Base-by-base conservation (phyloP, 768 basidiomycete species). In the Tylopilus balloui region DNA sequence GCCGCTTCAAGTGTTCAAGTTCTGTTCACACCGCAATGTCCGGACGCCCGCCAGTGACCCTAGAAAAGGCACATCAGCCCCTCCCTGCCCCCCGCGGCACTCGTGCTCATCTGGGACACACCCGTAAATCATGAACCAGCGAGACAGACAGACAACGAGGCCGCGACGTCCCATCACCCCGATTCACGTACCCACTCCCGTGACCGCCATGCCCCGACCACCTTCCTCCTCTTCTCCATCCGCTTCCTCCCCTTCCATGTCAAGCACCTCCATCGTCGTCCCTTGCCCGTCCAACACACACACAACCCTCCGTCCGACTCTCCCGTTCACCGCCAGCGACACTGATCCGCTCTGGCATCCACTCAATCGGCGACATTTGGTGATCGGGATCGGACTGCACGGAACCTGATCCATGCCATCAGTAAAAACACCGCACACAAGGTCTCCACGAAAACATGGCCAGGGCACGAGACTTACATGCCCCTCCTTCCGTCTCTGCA, bases 241-340 rank as follows among this genome's bases (percentile, higher is more conserved):
- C 63, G 63, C 63, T 38, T 66, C 68, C 54, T 82, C 81, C 47
- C 76, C 84, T 72, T 88, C 88, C 70, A 91, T 73, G 73, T 91
- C 88, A 59, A 89, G 71, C 38, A 83, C 75, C 70, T 91, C 86
- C 75, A 91, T 62, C 50, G 68, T 71, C 54, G 71, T 74, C 55
- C 86, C 88, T 46, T 73, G 72, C 50, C 67, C 69, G 64, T 86
- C 86, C 63, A 90, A 65, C 48, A 89, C 77, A 65, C 88, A 88
- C 6, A 80, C 86, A 44, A 90, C 82, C 59, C 86, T 73, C 60
- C 88, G 81, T 47, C 86, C 86, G 9, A 68, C 71, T 64, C 83
- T 73, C 54, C 89, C 88, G 63, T 92, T 92, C 63, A 88, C 74
- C 45, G 85, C 80, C 58, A 90, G 67, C 45, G 74, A 76, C 48